Conservation (phyloP, 345 rosid species). For the Brassica rapa region DNA sequence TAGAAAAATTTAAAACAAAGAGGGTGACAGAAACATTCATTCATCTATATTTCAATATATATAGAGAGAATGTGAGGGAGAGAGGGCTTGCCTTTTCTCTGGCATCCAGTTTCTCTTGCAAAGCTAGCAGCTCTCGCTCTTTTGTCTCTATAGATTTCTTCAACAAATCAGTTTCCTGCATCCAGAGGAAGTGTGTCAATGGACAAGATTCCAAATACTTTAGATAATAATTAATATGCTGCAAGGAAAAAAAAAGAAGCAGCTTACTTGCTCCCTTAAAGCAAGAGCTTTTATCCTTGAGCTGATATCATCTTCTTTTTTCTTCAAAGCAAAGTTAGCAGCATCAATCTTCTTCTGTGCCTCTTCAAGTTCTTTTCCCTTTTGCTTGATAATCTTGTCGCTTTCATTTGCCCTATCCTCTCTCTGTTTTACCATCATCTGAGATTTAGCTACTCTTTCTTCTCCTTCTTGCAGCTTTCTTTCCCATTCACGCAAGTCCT, state of each 20-base stretch:
- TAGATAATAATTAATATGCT: background rate
- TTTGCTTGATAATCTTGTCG: slow-evolving; percentile 67
- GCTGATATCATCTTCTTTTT: slow-evolving; percentile 70
- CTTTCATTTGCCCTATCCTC: slow-evolving; percentile 89
- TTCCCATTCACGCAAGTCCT: slow-evolving; percentile 94
- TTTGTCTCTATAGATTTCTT: slow-evolving; percentile 63
- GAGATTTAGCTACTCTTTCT: slow-evolving; percentile 56
- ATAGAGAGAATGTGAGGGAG: background rate
- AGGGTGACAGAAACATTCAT: no score
- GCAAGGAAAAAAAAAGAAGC: slow-evolving; percentile 7
- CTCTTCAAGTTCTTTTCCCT: slow-evolving; percentile 81
- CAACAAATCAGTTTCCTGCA: slow-evolving; percentile 63
- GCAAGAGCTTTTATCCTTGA: slow-evolving; percentile 60
- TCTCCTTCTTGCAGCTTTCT: slow-evolving; percentile 83
- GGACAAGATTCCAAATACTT: background rate
- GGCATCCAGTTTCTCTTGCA: slow-evolving; percentile 76
- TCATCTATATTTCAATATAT: no score
- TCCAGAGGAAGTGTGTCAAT: slow-evolving; percentile 28
- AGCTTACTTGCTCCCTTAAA: slow-evolving; percentile 67
- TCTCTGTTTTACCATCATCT: slow-evolving; percentile 73
- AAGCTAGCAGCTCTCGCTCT: slow-evolving; percentile 58
- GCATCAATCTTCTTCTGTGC: slow-evolving; percentile 71
- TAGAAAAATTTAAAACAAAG: no score
- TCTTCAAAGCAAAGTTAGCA: slow-evolving; percentile 55
- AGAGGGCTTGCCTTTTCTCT: slow-evolving; percentile 69